A percentile compares a stretch with the other conserved stretches of the same genome.
These are phyloP conservation scores for Fusarium mangiferae DNA, from an alignment of 2,329 filamentous ascomycete species.

Conservation along the genomic window DNA sequence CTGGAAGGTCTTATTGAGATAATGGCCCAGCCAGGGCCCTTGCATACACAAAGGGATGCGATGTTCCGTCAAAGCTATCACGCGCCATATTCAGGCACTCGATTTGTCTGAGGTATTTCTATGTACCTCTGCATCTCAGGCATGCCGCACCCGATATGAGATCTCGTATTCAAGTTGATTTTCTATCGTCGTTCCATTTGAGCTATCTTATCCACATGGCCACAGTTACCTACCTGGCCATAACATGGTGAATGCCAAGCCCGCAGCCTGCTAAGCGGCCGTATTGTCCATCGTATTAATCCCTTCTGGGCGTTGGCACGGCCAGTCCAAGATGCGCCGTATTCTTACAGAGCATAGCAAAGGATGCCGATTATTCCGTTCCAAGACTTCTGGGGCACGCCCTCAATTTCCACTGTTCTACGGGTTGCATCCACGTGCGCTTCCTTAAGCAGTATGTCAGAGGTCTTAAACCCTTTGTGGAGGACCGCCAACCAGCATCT, in stretches of 20 bases:
- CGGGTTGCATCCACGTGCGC: constrained; percentile 39
- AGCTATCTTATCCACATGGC: constrained; percentile 6
- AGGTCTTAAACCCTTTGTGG: constrained; percentile 36
- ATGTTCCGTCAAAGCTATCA: constrained; percentile 20
- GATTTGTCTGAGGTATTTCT: constrained; percentile 10
- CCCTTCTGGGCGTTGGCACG: constrained; percentile 36
- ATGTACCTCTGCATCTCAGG: background rate
- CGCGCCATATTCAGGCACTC: background rate
- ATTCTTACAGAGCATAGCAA: constrained; percentile 26
- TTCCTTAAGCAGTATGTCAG: constrained; percentile 27
- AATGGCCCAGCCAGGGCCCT: constrained; percentile 15
- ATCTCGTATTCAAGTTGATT: constrained; percentile 29
- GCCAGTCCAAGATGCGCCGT: constrained; percentile 25
- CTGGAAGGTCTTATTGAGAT: constrained; percentile 17
- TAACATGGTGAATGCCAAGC: constrained; percentile 31
- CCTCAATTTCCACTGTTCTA: constrained; percentile 44
- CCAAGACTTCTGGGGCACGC: constrained; percentile 44
- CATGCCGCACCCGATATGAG: constrained; percentile 16
- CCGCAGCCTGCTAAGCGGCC: constrained; percentile 27
- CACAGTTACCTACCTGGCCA: constrained; percentile 9
- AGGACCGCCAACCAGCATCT: constrained; percentile 35
- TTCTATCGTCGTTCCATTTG: constrained; percentile 6
- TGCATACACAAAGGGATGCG: background rate
- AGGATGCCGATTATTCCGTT: constrained; percentile 45
- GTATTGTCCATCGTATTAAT: constrained; percentile 31